Evolutionary conservation across 208 protist genomes (phyloP).

Genomic region (Angomonas deanei): DNA sequence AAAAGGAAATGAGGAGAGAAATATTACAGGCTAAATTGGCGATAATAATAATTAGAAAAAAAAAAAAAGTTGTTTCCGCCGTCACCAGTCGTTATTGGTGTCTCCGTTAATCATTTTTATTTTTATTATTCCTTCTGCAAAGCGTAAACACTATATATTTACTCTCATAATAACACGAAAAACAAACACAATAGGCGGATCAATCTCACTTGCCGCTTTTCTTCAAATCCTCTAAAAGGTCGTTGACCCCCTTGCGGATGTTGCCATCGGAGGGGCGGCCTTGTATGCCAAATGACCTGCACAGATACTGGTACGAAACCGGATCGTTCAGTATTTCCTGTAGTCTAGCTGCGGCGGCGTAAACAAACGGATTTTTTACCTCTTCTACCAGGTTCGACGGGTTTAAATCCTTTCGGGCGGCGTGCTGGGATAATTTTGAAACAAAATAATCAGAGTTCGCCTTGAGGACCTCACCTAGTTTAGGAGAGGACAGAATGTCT

Average conservation of each 20-base stretch:
- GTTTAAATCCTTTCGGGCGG: constrained; percentile 30
- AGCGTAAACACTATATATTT: constrained; percentile 2
- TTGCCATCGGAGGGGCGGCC: neutral
- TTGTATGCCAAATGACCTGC: neutral
- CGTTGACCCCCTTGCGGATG: neutral
- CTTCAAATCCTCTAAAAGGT: neutral
- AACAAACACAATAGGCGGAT: neutral
- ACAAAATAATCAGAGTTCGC: constrained; percentile 55
- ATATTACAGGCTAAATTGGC: constrained; percentile 9
- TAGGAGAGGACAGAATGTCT: constrained; percentile 43
- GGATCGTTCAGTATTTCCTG: constrained; percentile 44
- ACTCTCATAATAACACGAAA: neutral
- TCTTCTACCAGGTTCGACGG: constrained; percentile 43
- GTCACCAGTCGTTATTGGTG: neutral
- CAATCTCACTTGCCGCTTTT: neutral
- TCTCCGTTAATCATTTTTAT: constrained; percentile 1
- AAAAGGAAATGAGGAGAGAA: constrained; percentile 17
- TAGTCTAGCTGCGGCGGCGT: constrained; percentile 27
- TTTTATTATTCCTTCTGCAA: constrained; percentile 12
- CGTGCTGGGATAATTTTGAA: constrained; percentile 25
- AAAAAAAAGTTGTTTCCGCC: neutral
- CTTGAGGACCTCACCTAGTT: constrained; percentile 41
- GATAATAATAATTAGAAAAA: neutral
- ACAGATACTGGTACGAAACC: neutral
- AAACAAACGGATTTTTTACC: constrained; percentile 65